Base-by-base conservation (phyloP, 345 rosid species). In the Anacardium occidentale region DNA sequence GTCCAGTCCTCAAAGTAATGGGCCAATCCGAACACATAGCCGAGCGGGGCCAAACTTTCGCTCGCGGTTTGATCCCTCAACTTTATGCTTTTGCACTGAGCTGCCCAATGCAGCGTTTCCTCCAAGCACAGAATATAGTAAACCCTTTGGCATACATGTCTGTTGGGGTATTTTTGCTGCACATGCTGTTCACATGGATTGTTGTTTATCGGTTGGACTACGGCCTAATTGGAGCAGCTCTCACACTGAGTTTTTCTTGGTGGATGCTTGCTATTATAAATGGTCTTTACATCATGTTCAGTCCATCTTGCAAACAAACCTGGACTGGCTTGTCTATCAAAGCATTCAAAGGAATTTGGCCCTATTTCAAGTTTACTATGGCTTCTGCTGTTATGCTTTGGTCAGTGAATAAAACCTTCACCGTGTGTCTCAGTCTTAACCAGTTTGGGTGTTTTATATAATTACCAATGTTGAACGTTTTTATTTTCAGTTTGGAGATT, bases 71-170 rank as follows among this genome's bases (percentile, higher is more conserved):
- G 71, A 89, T 94, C 69, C 97, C 85, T 1, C 98, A 94, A 79
- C 51, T 94, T 1, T 94, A 88, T 40, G 97, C 97, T 1, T 90
- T 94, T 54, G 92, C 98, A 0, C 18, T 94, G 0, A 82, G 88
- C 71, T 92, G 95, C 67, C 98, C 98, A 0, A 79, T 92, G 93
- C 97, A 90, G 77, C 83, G 97, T 77, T 94, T 88, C 75, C 91
- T 94, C 25, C 98, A 94, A 66, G 98, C 98, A 34, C 97, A 94
- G 85, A 94, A 94, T 84, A 87, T 92, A 5, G 98, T 94, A 0
- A 92, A 94, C 76, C 98, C 97, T 34, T 74, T 94, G 75, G 98
- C 98, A 3, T 87, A 75, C 55, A 94, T 90, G 89, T 76, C 97
- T 0, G 77, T 90, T 44, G 95, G 85, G 12, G 97, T 94, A 8